Evolutionary conservation across 768 basidiomycete species (phyloP), one percentile per base, ranked within the genome.

Genomic region (Boletus speciosus): DNA sequence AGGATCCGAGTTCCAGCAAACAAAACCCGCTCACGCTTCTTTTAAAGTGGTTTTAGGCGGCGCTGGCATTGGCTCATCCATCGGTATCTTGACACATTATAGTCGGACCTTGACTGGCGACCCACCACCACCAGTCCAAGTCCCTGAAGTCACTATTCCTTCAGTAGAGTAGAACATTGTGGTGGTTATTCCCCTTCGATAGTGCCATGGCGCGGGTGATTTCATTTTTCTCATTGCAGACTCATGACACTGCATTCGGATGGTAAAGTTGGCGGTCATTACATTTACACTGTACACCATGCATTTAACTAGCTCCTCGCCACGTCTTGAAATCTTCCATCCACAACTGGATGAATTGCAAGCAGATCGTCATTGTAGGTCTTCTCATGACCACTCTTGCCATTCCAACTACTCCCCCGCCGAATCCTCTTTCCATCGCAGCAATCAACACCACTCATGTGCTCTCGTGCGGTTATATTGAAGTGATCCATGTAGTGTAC

Each of bases 361-460:
- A 84, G 70, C 46, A 89, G 64, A 64, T 85, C 80, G 11, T 76
- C 73, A 23, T 74, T 74, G 29, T 68, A 52, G 25, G 63, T 59
- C 51, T 54, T 56, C 53, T 50, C 49, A 10, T 34, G 35, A 16
- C n/a, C 50, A 40, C 56, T 40, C 57, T 58, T 19, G 35, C 44
- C 55, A 63, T 57, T 32, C 38, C 12, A 45, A 49, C 60, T 59
- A 39, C 61, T 47, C 43, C 77, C 78, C 57, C 63, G 71, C 38
- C 81, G 70, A 34, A 73, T 70, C 47, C 69, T 71, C 49, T 71
- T 61, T 38, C 88, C 88, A 61, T 90, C 84, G 65, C 83, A 88
- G 42, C 78, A 78, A 66, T 96, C 92, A 0, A 94, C 83, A 7
- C 63, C 65, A 58, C 80, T 84, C 91, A 94, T 91, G 63, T 93